Evolutionary conservation across 2,329 filamentous ascomycete genomes (phyloP).

Genomic region (Sarocladiaceae sp.): DNA sequence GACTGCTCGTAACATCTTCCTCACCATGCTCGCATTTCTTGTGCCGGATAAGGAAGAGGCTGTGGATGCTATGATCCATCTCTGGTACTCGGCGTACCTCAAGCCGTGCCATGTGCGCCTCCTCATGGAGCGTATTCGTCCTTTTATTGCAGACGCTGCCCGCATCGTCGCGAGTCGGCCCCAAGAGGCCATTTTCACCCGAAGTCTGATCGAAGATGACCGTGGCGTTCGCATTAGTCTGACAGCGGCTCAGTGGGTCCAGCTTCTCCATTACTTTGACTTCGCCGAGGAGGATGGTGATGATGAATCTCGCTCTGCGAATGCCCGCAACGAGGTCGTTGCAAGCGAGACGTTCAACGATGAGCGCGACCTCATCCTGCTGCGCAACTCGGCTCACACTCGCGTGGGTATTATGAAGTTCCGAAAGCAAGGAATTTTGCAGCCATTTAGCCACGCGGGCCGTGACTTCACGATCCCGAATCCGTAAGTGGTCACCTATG

Average conservation of each 20-base stretch:
- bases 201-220: background rate
- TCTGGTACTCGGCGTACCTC: constrained; percentile 17
- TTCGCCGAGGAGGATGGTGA: background rate
- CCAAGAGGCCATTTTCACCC: background rate
- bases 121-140: background rate
- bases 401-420: constrained; percentile 2
- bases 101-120: background rate
- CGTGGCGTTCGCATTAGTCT: background rate
- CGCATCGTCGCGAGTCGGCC: background rate
- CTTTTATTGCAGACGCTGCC: background rate
- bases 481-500: background rate
- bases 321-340: background rate
- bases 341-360: background rate
- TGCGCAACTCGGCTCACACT: background rate
- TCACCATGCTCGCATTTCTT: constrained; percentile 4
- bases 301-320: background rate
- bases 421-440: background rate
- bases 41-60: constrained; percentile 11
- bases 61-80: constrained; percentile 15
- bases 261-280: background rate
- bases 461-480: constrained; percentile 1
- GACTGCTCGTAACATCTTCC: background rate
- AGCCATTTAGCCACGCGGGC: background rate
- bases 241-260: background rate
- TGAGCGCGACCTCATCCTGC: constrained; percentile 2